Conservation (phyloP, 2,329 filamentous ascomycete species). For the Xylariales sp. region DNA sequence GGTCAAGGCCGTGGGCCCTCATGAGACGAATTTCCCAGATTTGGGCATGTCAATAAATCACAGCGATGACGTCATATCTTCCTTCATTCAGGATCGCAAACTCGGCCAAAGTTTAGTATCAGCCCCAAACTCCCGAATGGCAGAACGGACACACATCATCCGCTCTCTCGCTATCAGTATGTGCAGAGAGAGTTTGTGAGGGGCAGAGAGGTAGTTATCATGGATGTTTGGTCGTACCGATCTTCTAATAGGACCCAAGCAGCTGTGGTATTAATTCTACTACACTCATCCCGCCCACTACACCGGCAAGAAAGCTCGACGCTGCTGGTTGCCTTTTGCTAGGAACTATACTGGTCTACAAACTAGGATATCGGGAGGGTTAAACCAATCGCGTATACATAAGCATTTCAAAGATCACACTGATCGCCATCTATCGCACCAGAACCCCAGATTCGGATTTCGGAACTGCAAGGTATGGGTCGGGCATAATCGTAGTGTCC, state of each 20-base stretch:
- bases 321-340: slow-evolving; percentile 5
- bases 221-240: neutral
- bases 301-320: slow-evolving; percentile 28
- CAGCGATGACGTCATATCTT: slow-evolving; percentile 22
- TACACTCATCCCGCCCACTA: neutral
- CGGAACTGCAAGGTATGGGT: slow-evolving; percentile 3
- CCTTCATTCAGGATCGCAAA: neutral
- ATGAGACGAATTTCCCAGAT: slow-evolving; percentile 12
- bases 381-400: slow-evolving; percentile 15
- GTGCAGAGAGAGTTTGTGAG: neutral
- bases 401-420: slow-evolving; percentile 11
- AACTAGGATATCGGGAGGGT: neutral
- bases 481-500: neutral
- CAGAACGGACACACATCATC: slow-evolving; percentile 14
- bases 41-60: slow-evolving; percentile 2
- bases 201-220: neutral
- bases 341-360: neutral
- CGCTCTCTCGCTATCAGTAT: slow-evolving; percentile 2
- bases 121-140: slow-evolving; percentile 1
- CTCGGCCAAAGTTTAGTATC: neutral
- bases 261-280: neutral
- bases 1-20: slow-evolving; percentile 2
- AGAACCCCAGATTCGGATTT: slow-evolving; percentile 12
- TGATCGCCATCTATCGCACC: slow-evolving; percentile 12
- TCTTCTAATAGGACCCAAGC: too few relatives aligned